Base-by-base conservation (phyloP, 208 protist species). In the Leishmania lainsoni region DNA sequence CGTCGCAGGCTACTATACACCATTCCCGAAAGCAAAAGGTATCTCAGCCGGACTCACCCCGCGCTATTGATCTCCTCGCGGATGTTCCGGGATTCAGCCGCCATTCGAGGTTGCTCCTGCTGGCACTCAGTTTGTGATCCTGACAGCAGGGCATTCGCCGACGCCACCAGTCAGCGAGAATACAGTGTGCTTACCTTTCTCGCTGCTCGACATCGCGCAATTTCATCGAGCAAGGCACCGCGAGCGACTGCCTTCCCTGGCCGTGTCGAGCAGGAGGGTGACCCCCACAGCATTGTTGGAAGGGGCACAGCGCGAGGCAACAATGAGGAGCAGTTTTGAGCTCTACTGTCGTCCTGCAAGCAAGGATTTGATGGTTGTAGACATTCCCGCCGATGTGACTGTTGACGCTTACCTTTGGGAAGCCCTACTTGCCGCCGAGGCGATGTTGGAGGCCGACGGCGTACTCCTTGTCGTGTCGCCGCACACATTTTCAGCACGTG, bases 291-390 rank as follows among this genome's bases (percentile, higher is more conserved):
- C 63, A 42, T 61, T 86, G 66, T 17, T 82, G 39, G 74, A 80
- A 39, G 26, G 65, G 35, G 5, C 22, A 26, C 51, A 65, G 48
- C 42, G 9, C 17, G 70, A 52, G 12, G 29, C 63, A 45, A 22
- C 26, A 26, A 9, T 75, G 56, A n/a, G 61, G 72, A 78, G 71
- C 10, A 52, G 51, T 79, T 17, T 86, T 20, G 73, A 76, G 20
- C 77, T 86, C 14, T 79, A 77, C 78, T 86, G 82, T 29, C n/a
- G 65, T 1, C 73, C 82, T 0, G 73, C 61, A 51, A 86, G 82
- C 82, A 86, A 86, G 16, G 82, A 86, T 61, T 58, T 86, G 45
- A 35, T 86, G 51, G 22, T 86, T 14, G 63, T 86, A 5, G 78
- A 82, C 42, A 32, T 56, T 20, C 52, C 78, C 3, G 51, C 69